Evolutionary conservation across 768 basidiomycete species (phyloP).

Genomic region (Suillus brevipes): DNA sequence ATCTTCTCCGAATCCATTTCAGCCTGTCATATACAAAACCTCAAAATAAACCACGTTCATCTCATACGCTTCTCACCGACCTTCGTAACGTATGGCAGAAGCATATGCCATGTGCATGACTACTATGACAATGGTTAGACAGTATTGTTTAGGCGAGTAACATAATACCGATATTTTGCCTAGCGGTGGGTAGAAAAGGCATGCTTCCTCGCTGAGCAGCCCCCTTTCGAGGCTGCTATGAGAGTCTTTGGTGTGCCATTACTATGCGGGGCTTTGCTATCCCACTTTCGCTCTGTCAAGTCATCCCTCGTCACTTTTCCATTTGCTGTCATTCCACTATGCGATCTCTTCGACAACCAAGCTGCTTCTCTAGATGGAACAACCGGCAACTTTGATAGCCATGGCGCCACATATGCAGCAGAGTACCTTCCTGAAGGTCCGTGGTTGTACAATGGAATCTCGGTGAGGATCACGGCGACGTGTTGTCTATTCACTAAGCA

Average conservation of each 20-base stretch:
- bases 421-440: constrained; percentile 41
- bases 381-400: constrained; percentile 40
- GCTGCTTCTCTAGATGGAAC: constrained; percentile 42
- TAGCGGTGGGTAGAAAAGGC: constrained; percentile 14
- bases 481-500: neutral
- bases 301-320: constrained; percentile 30
- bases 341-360: constrained; percentile 40
- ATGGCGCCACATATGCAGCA: constrained; percentile 41
- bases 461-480: constrained; percentile 24
- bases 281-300: constrained; percentile 16
- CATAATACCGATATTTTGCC: constrained; percentile 6
- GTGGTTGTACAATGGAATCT: constrained; percentile 41
- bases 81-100: neutral
- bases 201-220: constrained; percentile 8
- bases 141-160: neutral
- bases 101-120: neutral
- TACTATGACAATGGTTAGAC: constrained; percentile 19
- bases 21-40: neutral
- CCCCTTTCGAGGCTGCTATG: constrained; percentile 12
- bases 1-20: neutral
- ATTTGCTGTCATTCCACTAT: constrained; percentile 33
- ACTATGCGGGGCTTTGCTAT: constrained; percentile 23
- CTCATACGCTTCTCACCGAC: neutral
- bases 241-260: constrained; percentile 22
- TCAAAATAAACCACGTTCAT: neutral